Evolutionary conservation across 2,329 filamentous ascomycete genomes (phyloP).

Genomic region (Apiospora malaysiana): DNA sequence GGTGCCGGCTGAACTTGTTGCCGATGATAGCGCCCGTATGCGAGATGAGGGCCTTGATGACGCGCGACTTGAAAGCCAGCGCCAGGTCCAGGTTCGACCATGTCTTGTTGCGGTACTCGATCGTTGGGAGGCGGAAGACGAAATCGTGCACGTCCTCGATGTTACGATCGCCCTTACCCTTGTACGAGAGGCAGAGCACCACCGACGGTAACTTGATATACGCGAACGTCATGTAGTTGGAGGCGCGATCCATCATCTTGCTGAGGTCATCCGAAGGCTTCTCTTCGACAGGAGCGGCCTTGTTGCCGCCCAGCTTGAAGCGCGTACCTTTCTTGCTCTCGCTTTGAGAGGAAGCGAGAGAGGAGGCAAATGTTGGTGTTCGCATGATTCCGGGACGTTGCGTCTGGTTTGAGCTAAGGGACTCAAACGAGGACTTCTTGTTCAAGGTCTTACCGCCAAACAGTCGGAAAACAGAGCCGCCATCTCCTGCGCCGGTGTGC

Average conservation of each 20-base stretch:
- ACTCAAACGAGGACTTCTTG: slow-evolving; percentile 64
- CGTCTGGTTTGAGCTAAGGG: slow-evolving; percentile 50
- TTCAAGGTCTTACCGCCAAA: slow-evolving; percentile 53
- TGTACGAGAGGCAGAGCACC: slow-evolving; percentile 94
- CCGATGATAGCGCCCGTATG: slow-evolving; percentile 96
- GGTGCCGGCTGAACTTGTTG: slow-evolving; percentile 93
- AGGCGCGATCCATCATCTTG: slow-evolving; percentile 94
- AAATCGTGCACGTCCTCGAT: slow-evolving; percentile 97
- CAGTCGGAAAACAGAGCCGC: slow-evolving; percentile 54
- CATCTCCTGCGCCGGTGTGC: slow-evolving; percentile 50
- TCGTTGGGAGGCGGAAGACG: slow-evolving; percentile 90
- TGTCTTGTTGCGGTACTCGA: slow-evolving; percentile 98
- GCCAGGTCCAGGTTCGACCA: slow-evolving; percentile 98
- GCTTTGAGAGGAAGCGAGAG: slow-evolving; percentile 44
- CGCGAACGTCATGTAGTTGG: slow-evolving; percentile 96
- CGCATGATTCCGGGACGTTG: slow-evolving; percentile 53
- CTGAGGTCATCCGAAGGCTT: slow-evolving; percentile 85
- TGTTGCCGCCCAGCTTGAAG: slow-evolving; percentile 61
- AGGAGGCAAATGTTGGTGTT: slow-evolving; percentile 52
- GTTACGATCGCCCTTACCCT: slow-evolving; percentile 93
- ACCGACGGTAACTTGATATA: slow-evolving; percentile 96
- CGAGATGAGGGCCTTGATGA: slow-evolving; percentile 91
- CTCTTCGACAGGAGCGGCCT: slow-evolving; percentile 58
- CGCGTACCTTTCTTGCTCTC: slow-evolving; percentile 57
- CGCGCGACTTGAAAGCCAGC: slow-evolving; percentile 89